phyloP scores from a whole-genome alignment of 2,329 filamentous ascomycete species.

The Fusarium oligoseptatum region DNA sequence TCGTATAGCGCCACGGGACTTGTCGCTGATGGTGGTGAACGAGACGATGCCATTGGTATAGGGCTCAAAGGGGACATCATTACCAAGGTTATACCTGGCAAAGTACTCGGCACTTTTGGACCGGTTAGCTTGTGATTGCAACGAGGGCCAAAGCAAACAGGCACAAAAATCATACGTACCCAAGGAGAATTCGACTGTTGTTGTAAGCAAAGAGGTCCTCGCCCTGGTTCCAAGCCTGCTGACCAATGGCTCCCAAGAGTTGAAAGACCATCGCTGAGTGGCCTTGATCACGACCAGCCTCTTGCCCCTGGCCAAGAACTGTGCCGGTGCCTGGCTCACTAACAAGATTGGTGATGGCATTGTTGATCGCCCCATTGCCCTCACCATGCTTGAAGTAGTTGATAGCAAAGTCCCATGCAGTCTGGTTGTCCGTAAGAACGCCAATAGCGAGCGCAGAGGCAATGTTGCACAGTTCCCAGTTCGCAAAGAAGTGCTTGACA shows the following conservation, averaged over 20 bases:
- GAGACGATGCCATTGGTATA: conserved; percentile 31
- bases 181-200: conserved; percentile 34
- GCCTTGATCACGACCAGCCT: conserved; percentile 1
- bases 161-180: conserved; percentile 13
- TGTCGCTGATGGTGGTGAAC: conserved; percentile 13
- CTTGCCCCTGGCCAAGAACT: not conserved
- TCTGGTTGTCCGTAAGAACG: not conserved
- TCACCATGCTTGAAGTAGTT: not conserved
- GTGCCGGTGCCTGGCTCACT: not conserved
- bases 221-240: conserved; percentile 1
- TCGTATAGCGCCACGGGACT: conserved; percentile 19
- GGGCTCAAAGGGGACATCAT: conserved; percentile 33
- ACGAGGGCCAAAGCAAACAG: fast-evolving
- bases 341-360: not conserved
- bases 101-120: conserved; percentile 27
- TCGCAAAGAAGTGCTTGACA: not conserved
- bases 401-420: not conserved
- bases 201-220: conserved; percentile 18
- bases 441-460: not conserved
- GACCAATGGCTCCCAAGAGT: not conserved
- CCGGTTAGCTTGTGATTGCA: not conserved
- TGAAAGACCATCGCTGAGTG: not conserved
- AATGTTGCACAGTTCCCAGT: not conserved
- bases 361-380: not conserved
- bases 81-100: conserved; percentile 26